phyloP scores from a whole-genome alignment of 441 rosid species.

The Dalechampia spathulata region DNA sequence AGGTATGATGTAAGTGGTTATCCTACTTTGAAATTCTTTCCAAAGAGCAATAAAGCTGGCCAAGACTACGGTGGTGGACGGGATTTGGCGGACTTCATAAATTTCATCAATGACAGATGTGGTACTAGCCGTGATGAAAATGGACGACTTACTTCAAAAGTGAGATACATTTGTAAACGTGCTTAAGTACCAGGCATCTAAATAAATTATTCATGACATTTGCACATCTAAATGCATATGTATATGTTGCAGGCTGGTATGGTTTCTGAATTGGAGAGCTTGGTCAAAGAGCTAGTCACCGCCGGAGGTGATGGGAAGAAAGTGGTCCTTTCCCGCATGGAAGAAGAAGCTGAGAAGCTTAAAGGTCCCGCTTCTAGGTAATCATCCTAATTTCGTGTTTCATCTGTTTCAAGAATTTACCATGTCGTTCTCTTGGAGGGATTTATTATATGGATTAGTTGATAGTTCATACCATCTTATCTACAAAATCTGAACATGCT shows the following conservation, averaged over 20 bases:
- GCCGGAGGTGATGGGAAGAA: slow-evolving; percentile 69
- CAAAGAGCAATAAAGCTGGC: slow-evolving; percentile 84
- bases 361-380: slow-evolving; percentile 62
- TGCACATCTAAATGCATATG: not conserved
- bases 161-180: slow-evolving; percentile 10
- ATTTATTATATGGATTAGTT: not conserved
- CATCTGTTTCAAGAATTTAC: too few relatives aligned
- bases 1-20: slow-evolving; percentile 89
- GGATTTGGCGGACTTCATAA: slow-evolving; percentile 77
- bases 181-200: not conserved
- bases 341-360: slow-evolving; percentile 69
- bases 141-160: slow-evolving; percentile 78
- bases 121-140: slow-evolving; percentile 79
- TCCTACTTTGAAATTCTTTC: slow-evolving; percentile 91
- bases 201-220: not conserved
- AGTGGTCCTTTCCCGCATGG: slow-evolving; percentile 48
- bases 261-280: slow-evolving; percentile 57
- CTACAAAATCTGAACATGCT: not conserved
- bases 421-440: too few relatives aligned
- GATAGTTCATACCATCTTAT: not conserved
- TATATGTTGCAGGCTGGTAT: slow-evolving; percentile 63
- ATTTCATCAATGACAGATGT: slow-evolving; percentile 69
- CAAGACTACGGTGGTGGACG: slow-evolving; percentile 89
- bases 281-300: slow-evolving; percentile 72
- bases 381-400: not conserved